Conservation (phyloP, 2,329 filamentous ascomycete genomes). For the Capronia epimyces region DNA sequence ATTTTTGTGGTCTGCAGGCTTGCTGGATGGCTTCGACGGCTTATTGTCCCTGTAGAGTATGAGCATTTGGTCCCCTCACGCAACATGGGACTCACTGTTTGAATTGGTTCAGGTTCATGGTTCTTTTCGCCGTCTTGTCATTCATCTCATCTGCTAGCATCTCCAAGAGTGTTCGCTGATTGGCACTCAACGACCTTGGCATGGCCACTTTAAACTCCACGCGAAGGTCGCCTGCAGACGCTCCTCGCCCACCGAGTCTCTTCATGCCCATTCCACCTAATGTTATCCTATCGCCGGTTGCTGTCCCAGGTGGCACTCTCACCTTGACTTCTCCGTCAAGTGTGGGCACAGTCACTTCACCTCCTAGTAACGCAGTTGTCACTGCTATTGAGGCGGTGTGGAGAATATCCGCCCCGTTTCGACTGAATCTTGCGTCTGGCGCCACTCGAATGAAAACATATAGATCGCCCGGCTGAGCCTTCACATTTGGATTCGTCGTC, state of each 20-base stretch:
- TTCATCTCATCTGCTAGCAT: constrained; percentile 95
- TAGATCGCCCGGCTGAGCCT: constrained; percentile 74
- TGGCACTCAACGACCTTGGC: constrained; percentile 88
- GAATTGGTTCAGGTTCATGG: constrained; percentile 71
- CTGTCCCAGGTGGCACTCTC: constrained; percentile 84
- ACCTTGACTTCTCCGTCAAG: constrained; percentile 86
- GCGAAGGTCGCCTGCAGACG: constrained; percentile 70
- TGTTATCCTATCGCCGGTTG: constrained; percentile 85
- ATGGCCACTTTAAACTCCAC: constrained; percentile 94
- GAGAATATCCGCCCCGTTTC: constrained; percentile 80
- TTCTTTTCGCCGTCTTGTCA: constrained; percentile 82
- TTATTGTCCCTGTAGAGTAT: constrained; percentile 16
- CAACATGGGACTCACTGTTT: constrained; percentile 43
- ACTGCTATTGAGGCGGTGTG: constrained; percentile 88
- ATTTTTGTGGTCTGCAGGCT: constrained; percentile 56
- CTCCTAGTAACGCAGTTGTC: constrained; percentile 86
- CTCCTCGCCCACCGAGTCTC: constrained; percentile 64
- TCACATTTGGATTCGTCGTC: constrained; percentile 56
- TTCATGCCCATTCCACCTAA: constrained; percentile 91
- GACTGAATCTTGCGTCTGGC: constrained; percentile 83
- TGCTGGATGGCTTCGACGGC: constrained; percentile 25
- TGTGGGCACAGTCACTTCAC: constrained; percentile 83
- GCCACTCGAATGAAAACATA: constrained; percentile 86
- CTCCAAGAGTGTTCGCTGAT: constrained; percentile 88
- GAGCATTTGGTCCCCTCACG: constrained; percentile 7